Conservation (phyloP, 2,329 filamentous ascomycete species). For the Phaeomoniella chlamydospora region DNA sequence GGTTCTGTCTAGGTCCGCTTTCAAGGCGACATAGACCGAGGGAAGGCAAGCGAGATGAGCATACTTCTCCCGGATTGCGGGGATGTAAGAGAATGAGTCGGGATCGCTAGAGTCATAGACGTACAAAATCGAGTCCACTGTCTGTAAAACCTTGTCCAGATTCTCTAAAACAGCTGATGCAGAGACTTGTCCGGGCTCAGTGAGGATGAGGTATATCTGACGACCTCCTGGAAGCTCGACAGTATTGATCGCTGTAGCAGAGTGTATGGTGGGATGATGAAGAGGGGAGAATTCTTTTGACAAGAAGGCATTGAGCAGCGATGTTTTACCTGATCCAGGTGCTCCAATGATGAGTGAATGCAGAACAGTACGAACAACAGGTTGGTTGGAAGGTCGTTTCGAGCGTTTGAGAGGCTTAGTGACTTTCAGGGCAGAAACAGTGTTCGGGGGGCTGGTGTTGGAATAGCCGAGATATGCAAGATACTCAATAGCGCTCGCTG, state of each 20-base stretch:
- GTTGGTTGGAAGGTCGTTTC: slow-evolving; percentile 34
- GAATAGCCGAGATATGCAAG: slow-evolving; percentile 87
- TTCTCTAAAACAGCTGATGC: slow-evolving; percentile 93
- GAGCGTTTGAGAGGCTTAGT: slow-evolving; percentile 84
- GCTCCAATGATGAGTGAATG: slow-evolving; percentile 85
- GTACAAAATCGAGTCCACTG: slow-evolving; percentile 89
- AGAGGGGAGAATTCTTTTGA: slow-evolving; percentile 71
- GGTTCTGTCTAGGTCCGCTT: slow-evolving; percentile 90
- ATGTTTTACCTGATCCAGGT: slow-evolving; percentile 76
- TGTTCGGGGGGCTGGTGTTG: slow-evolving; percentile 55
- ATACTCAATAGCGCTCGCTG: slow-evolving; percentile 89
- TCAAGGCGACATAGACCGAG: slow-evolving; percentile 81
- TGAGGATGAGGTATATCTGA: slow-evolving; percentile 90
- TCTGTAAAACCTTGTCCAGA: slow-evolving; percentile 63
- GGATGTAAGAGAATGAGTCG: slow-evolving; percentile 87
- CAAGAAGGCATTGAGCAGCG: slow-evolving; percentile 79
- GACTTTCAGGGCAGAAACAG: slow-evolving; percentile 74
- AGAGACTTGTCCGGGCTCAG: slow-evolving; percentile 78
- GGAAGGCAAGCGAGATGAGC: slow-evolving; percentile 80
- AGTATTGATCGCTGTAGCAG: slow-evolving; percentile 84
- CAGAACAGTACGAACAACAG: slow-evolving; percentile 83
- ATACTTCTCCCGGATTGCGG: slow-evolving; percentile 62
- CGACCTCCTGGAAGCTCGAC: slow-evolving; percentile 92
- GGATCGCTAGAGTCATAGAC: slow-evolving; percentile 95
- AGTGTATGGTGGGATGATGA: slow-evolving; percentile 90